Evolutionary conservation across 257 asterid species (phyloP).

Genomic region (Forsythia suspensa): DNA sequence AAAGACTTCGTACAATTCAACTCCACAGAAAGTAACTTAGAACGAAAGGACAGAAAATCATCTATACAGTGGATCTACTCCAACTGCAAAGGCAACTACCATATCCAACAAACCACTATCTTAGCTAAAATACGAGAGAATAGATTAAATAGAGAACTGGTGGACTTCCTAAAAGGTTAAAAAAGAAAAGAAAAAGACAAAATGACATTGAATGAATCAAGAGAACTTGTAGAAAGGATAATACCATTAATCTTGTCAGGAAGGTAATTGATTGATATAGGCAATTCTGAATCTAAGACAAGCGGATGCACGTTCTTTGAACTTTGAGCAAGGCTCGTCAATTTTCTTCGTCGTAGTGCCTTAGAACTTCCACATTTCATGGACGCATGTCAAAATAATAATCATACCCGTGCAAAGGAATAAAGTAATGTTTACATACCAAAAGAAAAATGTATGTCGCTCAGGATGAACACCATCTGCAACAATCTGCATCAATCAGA

Average conservation of each 20-base stretch:
- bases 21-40: too few relatives aligned
- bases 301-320: constrained; percentile 77
- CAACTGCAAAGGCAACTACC: too few relatives aligned
- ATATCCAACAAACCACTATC: too few relatives aligned
- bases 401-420: constrained; percentile 9
- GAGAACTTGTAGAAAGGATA: constrained; percentile 15
- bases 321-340: constrained; percentile 41
- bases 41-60: too few relatives aligned
- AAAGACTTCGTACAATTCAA: neutral
- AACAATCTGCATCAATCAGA: constrained; percentile 55
- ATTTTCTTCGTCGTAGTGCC: constrained; percentile 56
- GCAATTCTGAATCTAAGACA: constrained; percentile 56
- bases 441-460: constrained; percentile 75
- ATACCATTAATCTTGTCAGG: constrained; percentile 77
- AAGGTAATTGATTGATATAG: constrained; percentile 33
- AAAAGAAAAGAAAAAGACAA: neutral
- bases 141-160: too few relatives aligned
- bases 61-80: too few relatives aligned
- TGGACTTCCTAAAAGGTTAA: neutral
- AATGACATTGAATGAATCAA: neutral
- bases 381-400: constrained; percentile 20
- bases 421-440: constrained; percentile 44
- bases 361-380: constrained; percentile 46
- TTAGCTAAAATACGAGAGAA: too few relatives aligned
- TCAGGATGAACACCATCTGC: constrained; percentile 89